These are phyloP conservation scores for Aethionema arabicum DNA, from an alignment of 345 rosid genomes.

Conservation along the genomic window DNA sequence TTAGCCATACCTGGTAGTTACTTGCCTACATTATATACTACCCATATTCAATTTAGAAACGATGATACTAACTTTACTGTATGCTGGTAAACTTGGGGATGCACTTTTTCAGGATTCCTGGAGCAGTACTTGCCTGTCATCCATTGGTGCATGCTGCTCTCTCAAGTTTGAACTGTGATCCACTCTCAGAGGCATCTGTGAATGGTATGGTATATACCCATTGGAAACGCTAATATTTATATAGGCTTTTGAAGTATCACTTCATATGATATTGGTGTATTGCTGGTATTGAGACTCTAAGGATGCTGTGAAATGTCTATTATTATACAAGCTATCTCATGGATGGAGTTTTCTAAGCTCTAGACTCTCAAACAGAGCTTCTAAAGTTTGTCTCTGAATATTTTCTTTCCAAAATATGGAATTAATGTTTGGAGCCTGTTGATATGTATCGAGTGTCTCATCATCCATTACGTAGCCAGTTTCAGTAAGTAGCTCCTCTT, in stretches of 20 bases:
- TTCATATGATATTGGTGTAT: background rate
- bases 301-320: background rate
- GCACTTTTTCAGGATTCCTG: conserved; percentile 70
- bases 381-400: conserved; percentile 4
- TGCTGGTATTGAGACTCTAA: conserved; percentile 14
- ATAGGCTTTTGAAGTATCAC: conserved; percentile 12
- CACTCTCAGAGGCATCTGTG: conserved; percentile 94
- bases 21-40: conserved; percentile 6
- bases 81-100: conserved; percentile 18
- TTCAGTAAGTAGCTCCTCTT: too few species aligned
- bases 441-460: background rate
- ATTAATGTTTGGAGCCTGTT: conserved; percentile 5
- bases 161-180: conserved; percentile 79
- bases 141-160: conserved; percentile 89
- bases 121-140: conserved; percentile 78
- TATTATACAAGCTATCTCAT: background rate
- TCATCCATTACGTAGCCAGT: too few species aligned
- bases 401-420: conserved; percentile 14
- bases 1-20: conserved; percentile 12
- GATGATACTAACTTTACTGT: conserved; percentile 13
- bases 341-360: conserved; percentile 20
- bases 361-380: conserved; percentile 9
- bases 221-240: conserved; percentile 19
- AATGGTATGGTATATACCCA: conserved; percentile 58
- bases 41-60: conserved; percentile 16